Evolutionary conservation across 306 rosid species (phyloP), one percentile per base, ranked within the genome.

Genomic region (Crotalaria pallida): DNA sequence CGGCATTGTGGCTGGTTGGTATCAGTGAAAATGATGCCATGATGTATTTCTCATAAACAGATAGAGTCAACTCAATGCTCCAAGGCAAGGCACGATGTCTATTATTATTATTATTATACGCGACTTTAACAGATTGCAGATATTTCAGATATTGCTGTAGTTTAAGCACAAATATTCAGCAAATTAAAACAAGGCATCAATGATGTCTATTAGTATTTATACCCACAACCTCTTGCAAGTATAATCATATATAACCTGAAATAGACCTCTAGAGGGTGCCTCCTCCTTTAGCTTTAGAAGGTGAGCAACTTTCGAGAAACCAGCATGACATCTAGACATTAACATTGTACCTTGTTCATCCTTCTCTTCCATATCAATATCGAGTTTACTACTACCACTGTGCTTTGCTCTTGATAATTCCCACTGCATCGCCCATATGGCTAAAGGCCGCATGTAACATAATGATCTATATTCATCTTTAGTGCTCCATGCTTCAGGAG

Each of bases 351-450:
- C 81, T 49, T n/a, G n/a, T n/a, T 77, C 79, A 34, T 75, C 91
- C 64, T 85, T 77, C 36, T 31, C 6, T 8, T 31, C 36, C 6
- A 31, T 31, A 31, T 31, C 36, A 31, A 5, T 8, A 31, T 31
- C 31, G 5, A 31, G 7, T 31, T 31, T 31, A 31, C 8, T 31
- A 31, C 36, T 31, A 31, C 52, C 59, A 24, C 33, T 1, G 60
- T 65, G 58, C 12, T 82, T 83, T 58, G 83, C 73, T 78, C 80
- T 83, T 72, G 93, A 72, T 67, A 93, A 47, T 52, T 88, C 97
- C 97, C 98, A 93, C 50, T 93, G 98, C 96, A 93, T 93, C 11
- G 98, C 92, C 98, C 98, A 93, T 79, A 93, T 93, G 18, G 97
- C 97, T 52, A 93, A 84, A 58, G 98, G 98, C 36, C 98, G 91